Evolutionary conservation across 2,329 filamentous ascomycete species (phyloP), one percentile per base, ranked within the genome.

Genomic region (Aureobasidium leucospermi): DNA sequence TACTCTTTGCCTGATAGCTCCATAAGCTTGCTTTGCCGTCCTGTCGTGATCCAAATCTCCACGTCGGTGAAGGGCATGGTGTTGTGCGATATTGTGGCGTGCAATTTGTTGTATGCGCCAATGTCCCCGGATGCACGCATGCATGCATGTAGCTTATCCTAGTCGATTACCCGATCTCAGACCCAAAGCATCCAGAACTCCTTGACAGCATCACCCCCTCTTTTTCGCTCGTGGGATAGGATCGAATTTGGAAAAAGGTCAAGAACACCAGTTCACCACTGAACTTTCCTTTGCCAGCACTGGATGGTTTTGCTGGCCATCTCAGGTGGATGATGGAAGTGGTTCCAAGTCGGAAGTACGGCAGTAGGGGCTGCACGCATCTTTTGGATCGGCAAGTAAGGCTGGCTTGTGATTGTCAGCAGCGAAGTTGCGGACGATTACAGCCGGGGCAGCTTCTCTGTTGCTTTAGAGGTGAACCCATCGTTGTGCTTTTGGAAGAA

Each of bases 401-500:
- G 36, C 49, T 52, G 49, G 49, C 38, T 52, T 52, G 49, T 52
- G 49, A 52, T 52, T 41, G 49, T 52, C 49, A 39, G 38, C 38
- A 31, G 23, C 15, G 23, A 23, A 23, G 23, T 23, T 23, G 23
- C 23, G 47, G 15, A 51, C 19, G 34, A 51, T 23, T 16, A 29
- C 47, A 39, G 8, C 19, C 47, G 32, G 23, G 23, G 23, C 23
- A 23, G 23, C 23, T 2, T 23, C 23, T 23, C 23, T 23, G 23
- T 23, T 23, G 23, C 23, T 23, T 23, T 23, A 23, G 23, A 23
- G 23, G 23, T 23, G 23, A 23, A 23, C 23, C 32, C 31, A 49
- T 52, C 29, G 8, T 4, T 52, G n/a, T 23, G 34, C n/a, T 41
- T 16, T 29, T 39, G 13, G 41, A 36, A 31, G 48, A 52, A 52